Percentiles rank a stretch among this genome's conserved stretches.
These are phyloP conservation scores for Schizosaccharomyces cryophilus DNA, from an alignment of 805 yeast species.

Conservation along the genomic window DNA sequence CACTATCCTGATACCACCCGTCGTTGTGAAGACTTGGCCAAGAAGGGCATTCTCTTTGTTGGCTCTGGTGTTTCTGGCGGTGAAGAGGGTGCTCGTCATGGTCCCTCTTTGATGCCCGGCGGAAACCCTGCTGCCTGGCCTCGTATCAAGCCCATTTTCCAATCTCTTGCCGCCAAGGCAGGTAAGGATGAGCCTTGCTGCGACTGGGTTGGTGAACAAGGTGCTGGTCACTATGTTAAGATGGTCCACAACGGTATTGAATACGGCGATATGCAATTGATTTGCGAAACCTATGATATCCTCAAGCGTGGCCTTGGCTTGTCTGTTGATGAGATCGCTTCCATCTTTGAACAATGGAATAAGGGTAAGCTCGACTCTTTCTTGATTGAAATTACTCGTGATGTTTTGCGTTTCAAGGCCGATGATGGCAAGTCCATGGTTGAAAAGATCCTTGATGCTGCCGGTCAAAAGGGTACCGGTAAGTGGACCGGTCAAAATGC, in stretches of 20 bases:
- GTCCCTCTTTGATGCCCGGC: constrained; percentile 99
- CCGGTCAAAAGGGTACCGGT: constrained; percentile 99
- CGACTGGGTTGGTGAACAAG: constrained; percentile 99
- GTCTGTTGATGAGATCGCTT: constrained; percentile 75
- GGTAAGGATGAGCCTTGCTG: constrained; percentile 94
- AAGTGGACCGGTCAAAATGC: constrained; percentile 99
- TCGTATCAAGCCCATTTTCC: constrained; percentile 88
- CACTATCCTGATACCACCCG: constrained; percentile 97
- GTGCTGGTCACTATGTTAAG: constrained; percentile 96
- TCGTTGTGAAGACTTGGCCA: constrained; percentile 71
- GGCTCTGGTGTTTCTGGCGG: constrained; percentile 99
- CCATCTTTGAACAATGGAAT: constrained; percentile 82
- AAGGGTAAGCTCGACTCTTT: constrained; percentile 92
- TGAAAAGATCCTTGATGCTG: constrained; percentile 87
- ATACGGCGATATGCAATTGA: constrained; percentile 98
- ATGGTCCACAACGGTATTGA: constrained; percentile 99
- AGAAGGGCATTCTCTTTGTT: constrained; percentile 71
- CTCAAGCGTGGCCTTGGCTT: constrained; percentile 85
- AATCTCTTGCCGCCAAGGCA: constrained; percentile 80
- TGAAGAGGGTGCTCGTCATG: constrained; percentile 98
- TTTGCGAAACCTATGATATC: constrained; percentile 90
- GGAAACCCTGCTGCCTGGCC: constrained; percentile 98
- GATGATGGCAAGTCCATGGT: constrained; percentile 78
- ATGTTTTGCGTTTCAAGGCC: constrained; percentile 72
- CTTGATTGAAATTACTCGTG: constrained; percentile 90